phyloP scores from a whole-genome alignment of 129 eudicot species.

The Apium graveolens region DNA sequence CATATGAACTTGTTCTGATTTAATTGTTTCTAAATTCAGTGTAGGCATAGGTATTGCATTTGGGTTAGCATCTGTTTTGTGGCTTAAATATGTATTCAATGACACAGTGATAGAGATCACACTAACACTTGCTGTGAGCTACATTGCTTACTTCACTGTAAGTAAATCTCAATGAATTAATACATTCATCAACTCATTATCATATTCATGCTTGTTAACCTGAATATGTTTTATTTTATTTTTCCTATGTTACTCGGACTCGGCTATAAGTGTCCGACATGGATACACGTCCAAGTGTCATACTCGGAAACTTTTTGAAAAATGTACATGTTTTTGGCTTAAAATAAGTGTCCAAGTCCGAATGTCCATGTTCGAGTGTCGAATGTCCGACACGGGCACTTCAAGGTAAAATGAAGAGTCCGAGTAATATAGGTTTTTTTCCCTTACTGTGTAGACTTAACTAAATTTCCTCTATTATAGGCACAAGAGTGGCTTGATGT shows the following conservation, averaged over 20 bases:
- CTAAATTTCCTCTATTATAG: conserved; percentile 31
- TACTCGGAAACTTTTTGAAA: too few species aligned
- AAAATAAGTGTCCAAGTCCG: too few species aligned
- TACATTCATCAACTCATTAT: background rate
- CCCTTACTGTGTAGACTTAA: conserved; percentile 12
- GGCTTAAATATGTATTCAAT: conserved; percentile 91
- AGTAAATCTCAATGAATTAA: conserved; percentile 14
- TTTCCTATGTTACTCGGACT: too few species aligned
- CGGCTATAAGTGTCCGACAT: too few species aligned
- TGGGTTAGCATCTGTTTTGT: conserved; percentile 74
- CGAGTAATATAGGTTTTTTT: too few species aligned
- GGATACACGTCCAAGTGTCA: too few species aligned
- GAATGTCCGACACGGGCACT: too few species aligned
- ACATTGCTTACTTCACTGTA: conserved; percentile 90
- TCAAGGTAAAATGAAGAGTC: too few species aligned
- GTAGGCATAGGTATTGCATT: conserved; percentile 86
- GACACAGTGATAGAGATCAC: conserved; percentile 91
- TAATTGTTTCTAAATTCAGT: conserved; percentile 38
- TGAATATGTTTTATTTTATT: background rate
- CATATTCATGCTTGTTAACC: background rate
- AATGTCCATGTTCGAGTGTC: too few species aligned
- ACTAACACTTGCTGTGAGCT: conserved; percentile 89
- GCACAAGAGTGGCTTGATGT: conserved; percentile 82
- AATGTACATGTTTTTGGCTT: too few species aligned
- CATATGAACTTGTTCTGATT: conserved; percentile 11